Percentiles rank a stretch among this genome's conserved stretches.
These are phyloP conservation scores for Lenzites betulinus DNA, from an alignment of 768 basidiomycete species.

Conservation along the genomic window DNA sequence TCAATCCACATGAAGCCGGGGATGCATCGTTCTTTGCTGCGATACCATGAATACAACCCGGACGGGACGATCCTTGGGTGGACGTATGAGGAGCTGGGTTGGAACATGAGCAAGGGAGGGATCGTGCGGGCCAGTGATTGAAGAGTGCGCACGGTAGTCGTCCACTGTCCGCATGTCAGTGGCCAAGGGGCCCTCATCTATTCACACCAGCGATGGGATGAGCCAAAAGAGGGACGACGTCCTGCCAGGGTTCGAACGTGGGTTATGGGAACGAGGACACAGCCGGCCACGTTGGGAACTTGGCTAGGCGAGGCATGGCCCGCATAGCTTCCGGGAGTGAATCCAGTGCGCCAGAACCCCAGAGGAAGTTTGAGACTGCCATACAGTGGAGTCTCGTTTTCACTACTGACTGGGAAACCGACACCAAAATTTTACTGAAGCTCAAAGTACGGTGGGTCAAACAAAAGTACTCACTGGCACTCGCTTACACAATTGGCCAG, in stretches of 20 bases:
- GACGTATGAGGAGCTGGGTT: conserved; percentile 47
- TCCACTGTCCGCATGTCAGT: neutral
- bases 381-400: no score
- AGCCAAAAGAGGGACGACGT: conserved; percentile 1
- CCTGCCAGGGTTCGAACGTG: conserved; percentile 27
- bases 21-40: conserved; percentile 41
- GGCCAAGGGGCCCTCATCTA: neutral
- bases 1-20: conserved; percentile 56
- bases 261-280: conserved; percentile 18
- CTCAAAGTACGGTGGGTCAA: no score
- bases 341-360: no score
- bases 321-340: no score
- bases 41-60: conserved; percentile 22
- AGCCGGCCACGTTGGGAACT: neutral
- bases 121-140: conserved; percentile 21
- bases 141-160: neutral
- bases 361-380: no score
- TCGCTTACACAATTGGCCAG: no score
- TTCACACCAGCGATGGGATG: neutral
- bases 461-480: no score
- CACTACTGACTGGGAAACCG: no score
- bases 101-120: conserved; percentile 42
- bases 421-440: no score
- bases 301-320: neutral
- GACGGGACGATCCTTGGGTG: conserved; percentile 44